A percentile compares a stretch with the other conserved stretches of the same genome.
phyloP scores from a whole-genome alignment of 768 basidiomycete species.

The Tylopilus felleus region DNA sequence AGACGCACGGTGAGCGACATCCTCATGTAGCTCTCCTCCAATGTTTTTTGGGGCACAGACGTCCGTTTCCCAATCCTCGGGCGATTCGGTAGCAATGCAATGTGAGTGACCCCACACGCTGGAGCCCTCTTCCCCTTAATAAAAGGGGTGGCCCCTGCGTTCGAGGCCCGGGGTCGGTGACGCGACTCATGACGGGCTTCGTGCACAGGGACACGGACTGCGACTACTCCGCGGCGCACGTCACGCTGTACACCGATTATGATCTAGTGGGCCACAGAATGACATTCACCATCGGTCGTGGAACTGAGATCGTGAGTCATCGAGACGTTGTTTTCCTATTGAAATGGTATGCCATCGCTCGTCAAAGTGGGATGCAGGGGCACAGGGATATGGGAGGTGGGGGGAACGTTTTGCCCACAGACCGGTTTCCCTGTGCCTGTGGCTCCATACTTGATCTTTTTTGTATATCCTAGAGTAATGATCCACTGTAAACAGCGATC shows the following conservation, averaged over 20 bases:
- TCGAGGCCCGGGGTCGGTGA: not conserved
- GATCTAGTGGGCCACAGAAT: constrained; percentile 78
- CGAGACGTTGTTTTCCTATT: not conserved
- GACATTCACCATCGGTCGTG: constrained; percentile 92
- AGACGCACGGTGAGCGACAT: constrained; percentile 50
- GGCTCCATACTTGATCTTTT: not conserved
- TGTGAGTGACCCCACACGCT: constrained; percentile 39
- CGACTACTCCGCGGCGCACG: constrained; percentile 91
- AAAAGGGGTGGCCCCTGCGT: not conserved
- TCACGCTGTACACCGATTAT: constrained; percentile 61
- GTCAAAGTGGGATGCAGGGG: not conserved
- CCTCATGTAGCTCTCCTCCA: not conserved
- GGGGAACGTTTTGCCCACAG: not conserved
- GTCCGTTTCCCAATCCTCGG: constrained; percentile 87
- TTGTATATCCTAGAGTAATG: not conserved
- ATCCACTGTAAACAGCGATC: not conserved
- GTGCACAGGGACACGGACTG: constrained; percentile 79
- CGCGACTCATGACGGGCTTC: not conserved
- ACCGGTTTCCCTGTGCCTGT: not conserved
- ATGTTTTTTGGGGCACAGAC: constrained; percentile 55
- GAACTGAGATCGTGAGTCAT: constrained; percentile 76
- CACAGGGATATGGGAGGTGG: not conserved
- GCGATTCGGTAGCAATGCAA: constrained; percentile 92
- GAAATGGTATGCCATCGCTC: no score
- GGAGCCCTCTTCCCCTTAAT: not conserved